Percentiles rank a stretch among this genome's conserved stretches.
Evolutionary conservation across 164 flowering plant species (phyloP).

Genomic region (Chloranthus sessilifolius): DNA sequence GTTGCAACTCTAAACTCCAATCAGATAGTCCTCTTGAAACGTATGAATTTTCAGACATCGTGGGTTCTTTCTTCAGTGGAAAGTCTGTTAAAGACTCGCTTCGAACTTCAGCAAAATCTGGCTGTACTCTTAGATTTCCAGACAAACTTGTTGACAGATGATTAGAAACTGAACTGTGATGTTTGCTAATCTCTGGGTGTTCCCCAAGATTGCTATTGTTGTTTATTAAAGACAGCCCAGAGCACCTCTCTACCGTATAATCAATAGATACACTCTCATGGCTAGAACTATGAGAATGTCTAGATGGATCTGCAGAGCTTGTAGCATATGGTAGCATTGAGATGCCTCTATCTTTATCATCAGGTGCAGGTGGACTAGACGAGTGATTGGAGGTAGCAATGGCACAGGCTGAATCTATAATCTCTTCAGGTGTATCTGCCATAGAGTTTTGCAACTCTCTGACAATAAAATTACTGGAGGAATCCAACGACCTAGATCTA

Average conservation of each 20-base stretch:
- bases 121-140: constrained; percentile 12
- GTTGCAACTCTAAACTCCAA: constrained; percentile 13
- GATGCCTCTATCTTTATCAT: constrained; percentile 10
- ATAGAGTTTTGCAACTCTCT: constrained; percentile 8
- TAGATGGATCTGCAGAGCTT: constrained; percentile 17
- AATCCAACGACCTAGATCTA: constrained; percentile 22
- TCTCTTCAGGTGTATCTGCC: constrained; percentile 9
- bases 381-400: constrained; percentile 8
- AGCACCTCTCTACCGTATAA: constrained; percentile 16
- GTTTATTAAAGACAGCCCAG: constrained; percentile 26
- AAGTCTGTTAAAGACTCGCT: constrained; percentile 12
- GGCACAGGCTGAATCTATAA: constrained; percentile 10
- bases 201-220: constrained; percentile 10
- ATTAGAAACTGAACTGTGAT: constrained; percentile 15
- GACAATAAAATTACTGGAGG: constrained; percentile 19
- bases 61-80: constrained; percentile 5
- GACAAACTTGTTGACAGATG: constrained; percentile 9
- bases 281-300: constrained; percentile 13
- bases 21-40: constrained; percentile 6
- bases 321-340: constrained; percentile 9
- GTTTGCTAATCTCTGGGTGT: constrained; percentile 1
- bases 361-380: constrained; percentile 3
- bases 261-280: constrained; percentile 19
- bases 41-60: constrained; percentile 3
- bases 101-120: constrained; percentile 12